phyloP scores from a whole-genome alignment of 441 rosid genomes.

The Populus hybrid region DNA sequence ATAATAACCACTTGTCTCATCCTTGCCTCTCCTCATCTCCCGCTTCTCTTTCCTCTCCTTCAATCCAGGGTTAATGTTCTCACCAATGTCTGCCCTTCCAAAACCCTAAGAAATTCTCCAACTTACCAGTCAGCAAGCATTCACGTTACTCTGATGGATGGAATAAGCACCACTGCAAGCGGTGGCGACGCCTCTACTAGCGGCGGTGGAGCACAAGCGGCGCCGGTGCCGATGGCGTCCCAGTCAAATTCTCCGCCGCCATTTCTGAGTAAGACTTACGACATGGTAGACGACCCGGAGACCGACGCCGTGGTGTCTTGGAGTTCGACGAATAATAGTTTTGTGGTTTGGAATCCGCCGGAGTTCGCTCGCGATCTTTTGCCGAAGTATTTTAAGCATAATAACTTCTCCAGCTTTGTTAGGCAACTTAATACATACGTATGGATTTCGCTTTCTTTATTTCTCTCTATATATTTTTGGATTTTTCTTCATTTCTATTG shows the following conservation, averaged over 20 bases:
- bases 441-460: constrained; percentile 17
- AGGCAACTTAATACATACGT: constrained; percentile 88
- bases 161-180: constrained; percentile 13
- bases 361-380: constrained; percentile 78
- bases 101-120: constrained; percentile 18
- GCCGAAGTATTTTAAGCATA: constrained; percentile 88
- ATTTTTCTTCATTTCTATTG: not conserved
- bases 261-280: constrained; percentile 90
- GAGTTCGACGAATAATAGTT: constrained; percentile 71
- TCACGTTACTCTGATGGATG: constrained; percentile 37
- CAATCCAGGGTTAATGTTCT: constrained; percentile 17
- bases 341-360: constrained; percentile 92
- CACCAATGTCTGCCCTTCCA: constrained; percentile 2
- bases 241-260: constrained; percentile 75
- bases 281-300: constrained; percentile 83
- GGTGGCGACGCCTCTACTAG: constrained; percentile 34
- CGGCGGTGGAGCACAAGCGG: constrained; percentile 25
- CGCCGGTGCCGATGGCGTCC: constrained; percentile 50
- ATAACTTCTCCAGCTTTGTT: constrained; percentile 91
- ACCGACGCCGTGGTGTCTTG: constrained; percentile 75
- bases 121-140: not conserved
- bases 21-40: not conserved
- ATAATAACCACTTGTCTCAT: not conserved
- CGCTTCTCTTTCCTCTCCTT: not conserved
- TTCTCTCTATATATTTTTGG: not conserved